These are phyloP conservation scores for Amanita fuliginea DNA, from an alignment of 768 basidiomycete species.

Conservation along the genomic window DNA sequence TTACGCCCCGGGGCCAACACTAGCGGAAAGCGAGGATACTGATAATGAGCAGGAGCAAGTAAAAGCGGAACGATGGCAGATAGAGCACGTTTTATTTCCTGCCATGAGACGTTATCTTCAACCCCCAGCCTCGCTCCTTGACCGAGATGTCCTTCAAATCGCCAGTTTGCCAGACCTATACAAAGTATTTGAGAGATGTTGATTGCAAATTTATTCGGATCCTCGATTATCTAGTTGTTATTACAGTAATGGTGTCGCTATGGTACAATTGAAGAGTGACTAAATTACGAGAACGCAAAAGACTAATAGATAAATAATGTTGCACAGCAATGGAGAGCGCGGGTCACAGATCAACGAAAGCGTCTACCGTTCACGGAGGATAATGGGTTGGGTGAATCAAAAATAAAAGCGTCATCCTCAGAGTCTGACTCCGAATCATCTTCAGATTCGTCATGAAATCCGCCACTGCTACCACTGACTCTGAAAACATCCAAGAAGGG, in stretches of 20 bases:
- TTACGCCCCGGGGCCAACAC: slow-evolving; percentile 58
- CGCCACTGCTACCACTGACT: slow-evolving; percentile 29
- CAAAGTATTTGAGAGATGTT: slow-evolving; percentile 91
- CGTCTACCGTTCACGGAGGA: slow-evolving; percentile 36
- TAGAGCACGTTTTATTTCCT: slow-evolving; percentile 87
- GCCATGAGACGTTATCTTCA: slow-evolving; percentile 68
- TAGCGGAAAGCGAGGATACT: slow-evolving; percentile 8
- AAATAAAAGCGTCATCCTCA: slow-evolving; percentile 51
- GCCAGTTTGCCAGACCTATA: slow-evolving; percentile 89
- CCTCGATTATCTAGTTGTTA: background rate
- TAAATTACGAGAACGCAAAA: slow-evolving; percentile 5
- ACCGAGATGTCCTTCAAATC: slow-evolving; percentile 73
- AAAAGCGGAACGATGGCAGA: slow-evolving; percentile 70
- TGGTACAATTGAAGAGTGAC: background rate
- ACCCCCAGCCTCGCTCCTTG: slow-evolving; percentile 56
- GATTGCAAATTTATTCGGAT: slow-evolving; percentile 9
- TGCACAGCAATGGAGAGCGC: slow-evolving; percentile 7
- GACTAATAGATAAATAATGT: slow-evolving; percentile 8
- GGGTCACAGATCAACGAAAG: slow-evolving; percentile 18
- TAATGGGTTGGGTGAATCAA: slow-evolving; percentile 40
- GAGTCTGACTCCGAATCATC: slow-evolving; percentile 37
- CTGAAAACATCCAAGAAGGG: slow-evolving; percentile 72
- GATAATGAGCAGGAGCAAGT: slow-evolving; percentile 30
- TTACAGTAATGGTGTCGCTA: background rate
- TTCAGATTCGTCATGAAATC: slow-evolving; percentile 38